phyloP scores from a whole-genome alignment of 73 alveolate genomes.

The Breviolum minutum region DNA sequence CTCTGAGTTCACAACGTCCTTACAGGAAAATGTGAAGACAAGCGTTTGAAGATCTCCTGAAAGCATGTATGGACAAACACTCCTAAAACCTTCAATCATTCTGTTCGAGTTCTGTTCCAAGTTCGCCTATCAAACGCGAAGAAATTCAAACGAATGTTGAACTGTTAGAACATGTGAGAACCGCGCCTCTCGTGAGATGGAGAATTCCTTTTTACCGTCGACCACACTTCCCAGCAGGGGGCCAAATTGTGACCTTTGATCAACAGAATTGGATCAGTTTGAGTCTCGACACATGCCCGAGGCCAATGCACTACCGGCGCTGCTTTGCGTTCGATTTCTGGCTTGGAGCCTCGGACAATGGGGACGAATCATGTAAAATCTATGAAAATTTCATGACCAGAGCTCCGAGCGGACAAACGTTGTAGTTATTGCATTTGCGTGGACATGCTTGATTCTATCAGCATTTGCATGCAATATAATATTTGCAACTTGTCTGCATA shows the following conservation, averaged over 20 bases:
- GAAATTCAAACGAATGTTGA: not conserved
- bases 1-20: not conserved
- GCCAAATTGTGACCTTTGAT: constrained; percentile 56
- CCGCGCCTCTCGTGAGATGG: constrained; percentile 18
- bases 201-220: constrained; percentile 56
- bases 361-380: not conserved
- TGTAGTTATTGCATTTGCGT: too few species aligned
- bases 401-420: not conserved
- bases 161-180: not conserved
- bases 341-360: not conserved
- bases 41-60: constrained; percentile 5
- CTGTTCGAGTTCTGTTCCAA: too few species aligned
- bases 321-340: constrained; percentile 6
- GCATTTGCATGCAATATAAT: too few species aligned
- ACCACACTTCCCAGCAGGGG: constrained; percentile 82
- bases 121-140: not conserved
- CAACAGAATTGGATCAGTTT: not conserved
- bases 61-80: not conserved
- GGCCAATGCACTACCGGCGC: constrained; percentile 17
- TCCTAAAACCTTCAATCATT: not conserved
- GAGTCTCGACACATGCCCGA: not conserved
- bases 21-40: not conserved
- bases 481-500: too few species aligned
- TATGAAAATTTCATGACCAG: not conserved
- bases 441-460: too few species aligned